A percentile compares a stretch with the other conserved stretches of the same genome.
Conservation (phyloP, 2,329 filamentous ascomycete genomes). For the Pseudopyricularia javanii region DNA sequence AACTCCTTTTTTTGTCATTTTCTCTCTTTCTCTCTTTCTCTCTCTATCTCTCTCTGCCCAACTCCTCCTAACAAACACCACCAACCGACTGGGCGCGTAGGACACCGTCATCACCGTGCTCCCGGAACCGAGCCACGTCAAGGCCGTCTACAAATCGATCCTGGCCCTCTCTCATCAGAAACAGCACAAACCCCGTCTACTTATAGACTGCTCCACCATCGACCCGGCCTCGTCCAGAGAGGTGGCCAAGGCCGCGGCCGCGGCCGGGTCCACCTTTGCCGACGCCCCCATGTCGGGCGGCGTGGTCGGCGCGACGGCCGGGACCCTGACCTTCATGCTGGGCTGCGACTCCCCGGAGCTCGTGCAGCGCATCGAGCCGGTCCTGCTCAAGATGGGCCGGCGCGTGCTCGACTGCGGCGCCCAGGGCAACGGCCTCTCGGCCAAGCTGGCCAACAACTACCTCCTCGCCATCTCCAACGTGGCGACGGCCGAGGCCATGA, state of each 20-base stretch:
- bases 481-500: slow-evolving; percentile 54
- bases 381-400: slow-evolving; percentile 74
- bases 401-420: slow-evolving; percentile 75
- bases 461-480: slow-evolving; percentile 88
- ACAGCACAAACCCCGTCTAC: slow-evolving; percentile 53
- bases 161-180: slow-evolving; percentile 32
- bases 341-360: slow-evolving; percentile 54
- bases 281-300: slow-evolving; percentile 97
- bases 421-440: slow-evolving; percentile 76
- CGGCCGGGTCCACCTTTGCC: slow-evolving; percentile 57
- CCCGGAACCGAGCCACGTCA: slow-evolving; percentile 80
- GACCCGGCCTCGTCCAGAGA: slow-evolving; percentile 74
- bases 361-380: slow-evolving; percentile 50
- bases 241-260: slow-evolving; percentile 55
- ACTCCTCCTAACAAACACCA: too few relatives aligned
- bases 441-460: slow-evolving; percentile 96
- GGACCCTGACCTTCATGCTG: slow-evolving; percentile 92
- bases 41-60: too few relatives aligned
- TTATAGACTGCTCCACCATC: slow-evolving; percentile 95
- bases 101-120: slow-evolving; percentile 80
- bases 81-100: too few relatives aligned
- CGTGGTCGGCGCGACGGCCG: slow-evolving; percentile 79
- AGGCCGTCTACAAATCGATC: slow-evolving; percentile 68
- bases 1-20: not conserved
- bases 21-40: too few relatives aligned